Evolutionary conservation across 495 filamentous ascomycete species (phyloP).

Genomic region (Parathielavia appendiculata): DNA sequence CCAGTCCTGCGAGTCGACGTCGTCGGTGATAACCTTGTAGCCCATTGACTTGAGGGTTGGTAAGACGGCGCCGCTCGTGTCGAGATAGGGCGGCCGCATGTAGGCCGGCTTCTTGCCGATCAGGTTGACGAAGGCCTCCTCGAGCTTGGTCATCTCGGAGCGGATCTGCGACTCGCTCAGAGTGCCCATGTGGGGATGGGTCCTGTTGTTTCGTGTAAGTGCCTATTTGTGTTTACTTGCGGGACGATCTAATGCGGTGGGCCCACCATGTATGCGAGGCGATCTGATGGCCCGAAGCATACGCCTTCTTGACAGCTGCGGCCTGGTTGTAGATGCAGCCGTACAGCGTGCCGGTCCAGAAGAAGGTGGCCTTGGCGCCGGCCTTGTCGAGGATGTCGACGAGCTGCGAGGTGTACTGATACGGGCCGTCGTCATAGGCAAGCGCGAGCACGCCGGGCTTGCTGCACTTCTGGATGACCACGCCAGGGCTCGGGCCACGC

Average conservation of each 20-base stretch:
- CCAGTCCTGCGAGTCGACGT: constrained; percentile 52
- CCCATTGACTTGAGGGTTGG: constrained; percentile 42
- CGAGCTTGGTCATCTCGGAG: constrained; percentile 47
- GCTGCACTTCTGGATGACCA: constrained; percentile 40
- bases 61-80: constrained; percentile 43
- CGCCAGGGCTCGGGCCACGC: constrained; percentile 34
- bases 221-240: too few species aligned
- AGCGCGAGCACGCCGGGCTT: constrained; percentile 41
- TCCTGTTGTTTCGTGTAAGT: constrained; percentile 24
- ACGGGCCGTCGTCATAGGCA: constrained; percentile 74
- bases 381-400: constrained; percentile 61
- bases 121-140: constrained; percentile 49
- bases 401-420: constrained; percentile 58
- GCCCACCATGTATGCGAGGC: constrained; percentile 48
- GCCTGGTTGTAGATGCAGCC: constrained; percentile 51
- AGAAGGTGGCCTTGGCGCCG: constrained; percentile 55
- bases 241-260: neutral
- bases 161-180: constrained; percentile 38
- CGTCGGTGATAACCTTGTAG: constrained; percentile 52
- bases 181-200: constrained; percentile 43
- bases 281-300: constrained; percentile 46
- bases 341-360: constrained; percentile 53
- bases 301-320: constrained; percentile 46
- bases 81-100: constrained; percentile 51
- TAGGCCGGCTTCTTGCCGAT: constrained; percentile 50